phyloP scores from a whole-genome alignment of 73 alveolate species.

The Breviolum minutum region DNA sequence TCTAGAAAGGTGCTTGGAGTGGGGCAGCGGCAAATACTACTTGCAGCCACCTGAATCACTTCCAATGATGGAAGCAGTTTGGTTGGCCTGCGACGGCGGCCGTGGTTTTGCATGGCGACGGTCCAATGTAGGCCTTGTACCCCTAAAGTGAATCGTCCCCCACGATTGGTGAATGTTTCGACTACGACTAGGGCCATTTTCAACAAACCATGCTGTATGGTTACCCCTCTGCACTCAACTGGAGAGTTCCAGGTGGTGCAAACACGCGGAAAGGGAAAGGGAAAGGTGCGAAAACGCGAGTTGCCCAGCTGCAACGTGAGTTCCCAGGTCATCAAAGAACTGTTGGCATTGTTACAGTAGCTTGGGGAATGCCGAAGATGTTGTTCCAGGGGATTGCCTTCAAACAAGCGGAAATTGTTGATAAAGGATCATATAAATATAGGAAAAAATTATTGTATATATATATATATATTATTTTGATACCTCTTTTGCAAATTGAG shows the following conservation, averaged over 20 bases:
- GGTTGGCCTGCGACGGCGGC: slow-evolving; percentile 74
- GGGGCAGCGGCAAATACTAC: slow-evolving; percentile 92
- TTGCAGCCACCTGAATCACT: slow-evolving; percentile 1
- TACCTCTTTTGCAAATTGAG: no score
- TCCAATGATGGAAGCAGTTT: slow-evolving; percentile 86
- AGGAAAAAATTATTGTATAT: no score
- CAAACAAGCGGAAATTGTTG: no score
- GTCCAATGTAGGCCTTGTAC: neutral
- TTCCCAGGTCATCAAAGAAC: neutral
- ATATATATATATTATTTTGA: no score
- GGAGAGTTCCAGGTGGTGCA: no score
- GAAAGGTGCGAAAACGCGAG: neutral
- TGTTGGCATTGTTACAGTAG: neutral
- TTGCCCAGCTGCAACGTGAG: neutral
- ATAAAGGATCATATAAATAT: no score
- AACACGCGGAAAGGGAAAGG: neutral
- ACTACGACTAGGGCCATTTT: no score
- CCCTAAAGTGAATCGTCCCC: no score
- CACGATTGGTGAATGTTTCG: no score
- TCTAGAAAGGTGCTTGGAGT: slow-evolving; percentile 20
- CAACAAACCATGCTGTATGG: no score
- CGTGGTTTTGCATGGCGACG: slow-evolving; percentile 88
- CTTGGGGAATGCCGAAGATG: neutral
- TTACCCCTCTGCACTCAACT: no score
- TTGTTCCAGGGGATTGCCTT: no score